phyloP scores from a whole-genome alignment of 2,329 filamentous ascomycete genomes.

The Alternaria atra region DNA sequence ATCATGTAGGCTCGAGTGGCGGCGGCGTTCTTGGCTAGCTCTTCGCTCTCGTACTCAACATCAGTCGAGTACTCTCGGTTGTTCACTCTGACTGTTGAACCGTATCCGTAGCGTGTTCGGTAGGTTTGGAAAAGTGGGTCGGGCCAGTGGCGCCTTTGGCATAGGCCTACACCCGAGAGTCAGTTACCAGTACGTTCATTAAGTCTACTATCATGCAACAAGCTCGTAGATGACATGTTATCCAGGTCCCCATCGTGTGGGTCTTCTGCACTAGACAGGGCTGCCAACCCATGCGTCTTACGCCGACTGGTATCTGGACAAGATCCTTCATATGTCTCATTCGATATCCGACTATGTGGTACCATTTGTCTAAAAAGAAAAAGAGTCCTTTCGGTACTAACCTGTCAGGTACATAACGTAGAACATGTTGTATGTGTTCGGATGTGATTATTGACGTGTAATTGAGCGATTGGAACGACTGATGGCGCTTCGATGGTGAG shows the following conservation, averaged over 20 bases:
- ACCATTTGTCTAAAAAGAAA: conserved; percentile 5
- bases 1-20: conserved; percentile 98
- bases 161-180: conserved; percentile 72
- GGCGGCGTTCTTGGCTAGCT: conserved; percentile 88
- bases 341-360: conserved; percentile 11
- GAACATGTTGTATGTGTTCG: conserved; percentile 46
- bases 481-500: conserved; percentile 36
- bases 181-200: conserved; percentile 35
- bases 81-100: conserved; percentile 92
- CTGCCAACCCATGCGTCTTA: conserved; percentile 40
- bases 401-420: conserved; percentile 57
- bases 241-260: conserved; percentile 7
- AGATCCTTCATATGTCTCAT: background rate
- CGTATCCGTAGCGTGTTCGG: conserved; percentile 77
- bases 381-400: conserved; percentile 32
- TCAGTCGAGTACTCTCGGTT: conserved; percentile 96
- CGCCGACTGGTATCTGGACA: conserved; percentile 4
- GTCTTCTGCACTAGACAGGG: conserved; percentile 9
- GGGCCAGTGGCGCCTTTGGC: conserved; percentile 91
- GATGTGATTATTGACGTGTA: conserved; percentile 30
- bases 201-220: background rate
- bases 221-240: background rate
- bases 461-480: conserved; percentile 36
- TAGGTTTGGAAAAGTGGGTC: conserved; percentile 89
- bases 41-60: conserved; percentile 80